phyloP scores from a whole-genome alignment of 495 filamentous ascomycete genomes.

The Hypoxylon lienhwacheense region DNA sequence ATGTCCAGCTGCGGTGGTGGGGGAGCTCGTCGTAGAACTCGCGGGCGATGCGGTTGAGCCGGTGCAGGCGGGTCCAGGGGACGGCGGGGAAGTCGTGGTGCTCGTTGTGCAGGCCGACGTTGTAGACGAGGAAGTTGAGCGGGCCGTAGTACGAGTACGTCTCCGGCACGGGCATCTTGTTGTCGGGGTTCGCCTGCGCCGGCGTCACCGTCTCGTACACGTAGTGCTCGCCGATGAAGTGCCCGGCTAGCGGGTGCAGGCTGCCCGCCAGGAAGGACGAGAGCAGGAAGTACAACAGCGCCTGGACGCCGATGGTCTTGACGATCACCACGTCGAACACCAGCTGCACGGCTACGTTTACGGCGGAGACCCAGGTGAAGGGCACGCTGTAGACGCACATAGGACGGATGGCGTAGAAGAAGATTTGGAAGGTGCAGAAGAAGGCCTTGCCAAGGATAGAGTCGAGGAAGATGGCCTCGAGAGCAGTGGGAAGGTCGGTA shows the following conservation, averaged over 20 bases:
- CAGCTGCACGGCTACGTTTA: constrained; percentile 78
- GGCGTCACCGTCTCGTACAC: constrained; percentile 75
- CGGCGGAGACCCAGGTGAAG: constrained; percentile 78
- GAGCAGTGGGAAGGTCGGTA: constrained; percentile 88
- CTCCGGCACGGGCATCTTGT: constrained; percentile 73
- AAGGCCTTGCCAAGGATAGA: constrained; percentile 97
- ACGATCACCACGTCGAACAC: constrained; percentile 75
- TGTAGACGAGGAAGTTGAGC: constrained; percentile 91
- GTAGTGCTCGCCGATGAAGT: constrained; percentile 99
- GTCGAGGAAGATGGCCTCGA: constrained; percentile 93
- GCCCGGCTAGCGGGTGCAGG: constrained; percentile 91
- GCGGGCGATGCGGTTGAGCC: constrained; percentile 73
- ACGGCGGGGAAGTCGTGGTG: constrained; percentile 98
- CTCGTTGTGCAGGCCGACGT: constrained; percentile 96
- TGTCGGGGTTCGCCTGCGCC: constrained; percentile 61
- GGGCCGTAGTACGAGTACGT: constrained; percentile 97
- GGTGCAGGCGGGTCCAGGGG: constrained; percentile 84
- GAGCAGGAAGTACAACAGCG: constrained; percentile 76
- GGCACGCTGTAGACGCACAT: constrained; percentile 92
- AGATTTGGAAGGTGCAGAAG: constrained; percentile 99
- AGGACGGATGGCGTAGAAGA: constrained; percentile 98
- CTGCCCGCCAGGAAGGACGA: constrained; percentile 92
- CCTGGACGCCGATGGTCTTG: constrained; percentile 52
- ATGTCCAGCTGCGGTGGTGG: constrained; percentile 83
- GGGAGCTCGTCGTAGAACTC: constrained; percentile 95